These are phyloP conservation scores for Candida awuae DNA, from an alignment of 805 yeast species.

Conservation along the genomic window DNA sequence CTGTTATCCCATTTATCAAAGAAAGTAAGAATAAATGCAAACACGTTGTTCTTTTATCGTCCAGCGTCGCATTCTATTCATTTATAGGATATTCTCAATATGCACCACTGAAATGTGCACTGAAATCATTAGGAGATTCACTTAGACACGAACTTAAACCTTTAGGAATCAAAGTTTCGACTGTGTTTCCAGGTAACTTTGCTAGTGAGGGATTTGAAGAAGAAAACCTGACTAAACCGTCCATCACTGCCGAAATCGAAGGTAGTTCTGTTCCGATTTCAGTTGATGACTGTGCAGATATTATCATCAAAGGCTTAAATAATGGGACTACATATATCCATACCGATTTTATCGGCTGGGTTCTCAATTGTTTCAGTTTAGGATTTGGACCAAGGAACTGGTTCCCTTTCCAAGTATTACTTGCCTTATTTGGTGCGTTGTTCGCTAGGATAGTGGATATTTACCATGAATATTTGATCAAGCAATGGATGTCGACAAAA, in stretches of 20 bases:
- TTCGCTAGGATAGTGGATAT: slow-evolving; percentile 53
- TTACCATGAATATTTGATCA: slow-evolving; percentile 45
- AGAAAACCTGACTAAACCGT: slow-evolving; percentile 82
- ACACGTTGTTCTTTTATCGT: slow-evolving; percentile 58
- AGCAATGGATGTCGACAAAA: slow-evolving; percentile 31
- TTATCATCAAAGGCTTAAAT: slow-evolving; percentile 43
- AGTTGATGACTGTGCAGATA: slow-evolving; percentile 57
- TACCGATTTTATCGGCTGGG: slow-evolving; percentile 84
- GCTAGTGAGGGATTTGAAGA: slow-evolving; percentile 76
- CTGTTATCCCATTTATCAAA: slow-evolving; percentile 32
- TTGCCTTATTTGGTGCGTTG: slow-evolving; percentile 43
- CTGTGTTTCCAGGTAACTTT: slow-evolving; percentile 85
- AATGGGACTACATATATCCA: slow-evolving; percentile 65
- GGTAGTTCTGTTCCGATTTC: slow-evolving; percentile 72
- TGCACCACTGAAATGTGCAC: slow-evolving; percentile 82
- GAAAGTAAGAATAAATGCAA: slow-evolving; percentile 24
- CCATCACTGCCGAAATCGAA: slow-evolving; percentile 72
- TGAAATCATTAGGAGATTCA: slow-evolving; percentile 65
- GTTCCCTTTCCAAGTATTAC: slow-evolving; percentile 42
- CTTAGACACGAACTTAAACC: slow-evolving; percentile 75
- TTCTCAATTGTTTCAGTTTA: slow-evolving; percentile 55
- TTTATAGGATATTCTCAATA: slow-evolving; percentile 89
- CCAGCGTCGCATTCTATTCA: slow-evolving; percentile 76
- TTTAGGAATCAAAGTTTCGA: slow-evolving; percentile 59
- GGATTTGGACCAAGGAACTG: slow-evolving; percentile 64